Evolutionary conservation across 495 filamentous ascomycete genomes (phyloP).

Genomic region (Lepraria neglecta): DNA sequence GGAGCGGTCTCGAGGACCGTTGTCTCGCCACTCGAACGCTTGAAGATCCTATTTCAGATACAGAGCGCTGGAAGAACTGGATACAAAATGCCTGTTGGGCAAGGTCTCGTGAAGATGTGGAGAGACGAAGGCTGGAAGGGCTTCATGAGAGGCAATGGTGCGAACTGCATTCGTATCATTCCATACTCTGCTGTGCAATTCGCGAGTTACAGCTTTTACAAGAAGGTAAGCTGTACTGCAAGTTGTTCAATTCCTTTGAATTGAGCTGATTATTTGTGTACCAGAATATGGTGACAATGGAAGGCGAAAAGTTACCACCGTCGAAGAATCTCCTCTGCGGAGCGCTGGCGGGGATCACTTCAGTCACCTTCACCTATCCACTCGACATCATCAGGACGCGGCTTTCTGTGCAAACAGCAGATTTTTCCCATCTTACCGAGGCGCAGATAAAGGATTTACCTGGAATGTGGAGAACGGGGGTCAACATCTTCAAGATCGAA

Average conservation of each 20-base stretch:
- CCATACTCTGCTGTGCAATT: conserved; percentile 98
- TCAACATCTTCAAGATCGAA: conserved; percentile 80
- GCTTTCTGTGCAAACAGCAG: conserved; percentile 87
- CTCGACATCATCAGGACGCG: conserved; percentile 95
- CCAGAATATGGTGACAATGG: neutral
- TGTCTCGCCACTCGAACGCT: conserved; percentile 86
- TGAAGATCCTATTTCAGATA: conserved; percentile 96
- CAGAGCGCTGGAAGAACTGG: conserved; percentile 86
- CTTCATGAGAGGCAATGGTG: conserved; percentile 95
- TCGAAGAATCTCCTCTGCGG: conserved; percentile 72
- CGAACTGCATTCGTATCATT: conserved; percentile 96
- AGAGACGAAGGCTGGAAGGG: conserved; percentile 92
- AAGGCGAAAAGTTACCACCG: conserved; percentile 53
- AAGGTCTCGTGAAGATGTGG: conserved; percentile 90
- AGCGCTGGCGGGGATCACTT: conserved; percentile 87
- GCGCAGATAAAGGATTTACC: conserved; percentile 60
- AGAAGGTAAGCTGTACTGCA: conserved; percentile 56
- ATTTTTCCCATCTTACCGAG: conserved; percentile 64
- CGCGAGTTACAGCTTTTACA: conserved; percentile 95
- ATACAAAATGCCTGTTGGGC: conserved; percentile 83
- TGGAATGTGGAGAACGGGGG: conserved; percentile 86
- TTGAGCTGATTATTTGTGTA: conserved; percentile 1
- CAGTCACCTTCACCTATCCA: conserved; percentile 73
- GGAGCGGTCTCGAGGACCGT: conserved; percentile 96
- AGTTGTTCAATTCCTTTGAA: too few species aligned